Conservation (phyloP, 805 yeast genomes). For the Nakazawaea laoshanensis region DNA sequence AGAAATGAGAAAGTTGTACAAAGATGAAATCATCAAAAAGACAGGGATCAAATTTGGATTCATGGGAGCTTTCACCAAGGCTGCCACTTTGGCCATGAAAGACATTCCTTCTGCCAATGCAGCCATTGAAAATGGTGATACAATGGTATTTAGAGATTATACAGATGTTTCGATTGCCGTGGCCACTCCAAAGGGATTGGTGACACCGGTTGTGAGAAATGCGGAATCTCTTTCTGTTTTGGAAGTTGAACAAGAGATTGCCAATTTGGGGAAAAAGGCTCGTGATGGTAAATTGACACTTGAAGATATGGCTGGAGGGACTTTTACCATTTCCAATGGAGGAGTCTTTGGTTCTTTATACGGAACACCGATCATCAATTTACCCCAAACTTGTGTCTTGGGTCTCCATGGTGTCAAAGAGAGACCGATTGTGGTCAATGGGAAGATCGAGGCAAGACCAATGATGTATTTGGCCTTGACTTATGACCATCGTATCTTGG, state of each 20-base stretch:
- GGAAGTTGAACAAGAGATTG: constrained; percentile 84
- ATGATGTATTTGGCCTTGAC: constrained; percentile 99
- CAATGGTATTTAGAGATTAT: constrained; percentile 93
- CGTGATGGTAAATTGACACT: constrained; percentile 93
- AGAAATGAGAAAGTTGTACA: constrained; percentile 93
- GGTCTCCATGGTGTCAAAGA: constrained; percentile 97
- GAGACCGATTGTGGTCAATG: constrained; percentile 94
- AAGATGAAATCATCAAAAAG: constrained; percentile 91
- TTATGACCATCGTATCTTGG: constrained; percentile 95
- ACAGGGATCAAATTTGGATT: constrained; percentile 94
- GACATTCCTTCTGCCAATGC: constrained; percentile 95
- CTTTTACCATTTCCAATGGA: constrained; percentile 98
- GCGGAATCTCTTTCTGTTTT: constrained; percentile 85
- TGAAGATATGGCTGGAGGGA: constrained; percentile 99
- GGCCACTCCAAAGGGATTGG: constrained; percentile 98
- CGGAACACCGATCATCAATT: constrained; percentile 97
- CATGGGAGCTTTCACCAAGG: constrained; percentile 98
- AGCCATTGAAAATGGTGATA: constrained; percentile 84
- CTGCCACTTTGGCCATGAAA: constrained; percentile 85
- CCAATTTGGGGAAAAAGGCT: constrained; percentile 79
- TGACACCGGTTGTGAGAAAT: constrained; percentile 95
- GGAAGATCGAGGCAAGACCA: constrained; percentile 94
- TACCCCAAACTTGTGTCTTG: constrained; percentile 97
- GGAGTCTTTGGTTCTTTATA: constrained; percentile 97
- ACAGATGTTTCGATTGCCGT: constrained; percentile 95